phyloP scores from a whole-genome alignment of 2,329 filamentous ascomycete species.

The Penicillium concentricum region DNA sequence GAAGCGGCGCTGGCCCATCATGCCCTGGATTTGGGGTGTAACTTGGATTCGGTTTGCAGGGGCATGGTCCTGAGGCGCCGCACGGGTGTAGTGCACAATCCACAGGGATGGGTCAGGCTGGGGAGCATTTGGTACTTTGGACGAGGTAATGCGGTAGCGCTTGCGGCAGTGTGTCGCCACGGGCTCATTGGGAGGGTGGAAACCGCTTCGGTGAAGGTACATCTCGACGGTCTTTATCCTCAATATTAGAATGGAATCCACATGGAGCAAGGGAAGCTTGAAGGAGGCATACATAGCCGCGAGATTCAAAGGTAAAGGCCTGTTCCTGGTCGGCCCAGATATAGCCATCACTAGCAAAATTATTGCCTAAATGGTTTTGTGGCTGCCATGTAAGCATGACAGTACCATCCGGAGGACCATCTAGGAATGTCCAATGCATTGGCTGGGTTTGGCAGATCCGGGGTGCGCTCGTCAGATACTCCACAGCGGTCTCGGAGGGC shows the following conservation, averaged over 20 bases:
- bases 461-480: conserved; percentile 79
- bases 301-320: conserved; percentile 70
- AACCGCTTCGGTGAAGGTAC: conserved; percentile 78
- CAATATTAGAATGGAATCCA: conserved; percentile 9
- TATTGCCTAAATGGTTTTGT: conserved; percentile 64
- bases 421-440: conserved; percentile 91
- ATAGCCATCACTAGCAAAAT: conserved; percentile 88
- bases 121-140: conserved; percentile 66
- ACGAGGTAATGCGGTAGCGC: conserved; percentile 79
- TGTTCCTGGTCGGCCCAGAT: conserved; percentile 84
- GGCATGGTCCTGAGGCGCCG: conserved; percentile 71
- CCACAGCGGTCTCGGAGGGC: conserved; percentile 72
- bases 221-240: conserved; percentile 77
- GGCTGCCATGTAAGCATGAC: conserved; percentile 90
- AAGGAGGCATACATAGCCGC: conserved; percentile 58
- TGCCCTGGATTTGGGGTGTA: conserved; percentile 42
- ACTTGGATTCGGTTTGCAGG: conserved; percentile 60
- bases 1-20: conserved; percentile 51
- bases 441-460: conserved; percentile 79
- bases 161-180: conserved; percentile 74
- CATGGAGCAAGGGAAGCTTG: not conserved
- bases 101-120: conserved; percentile 79
- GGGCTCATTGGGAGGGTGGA: conserved; percentile 68
- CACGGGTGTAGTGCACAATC: conserved; percentile 84
- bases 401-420: conserved; percentile 76